Evolutionary conservation across 768 basidiomycete species (phyloP).

Genomic region (Boletus rufocinnamomeus): DNA sequence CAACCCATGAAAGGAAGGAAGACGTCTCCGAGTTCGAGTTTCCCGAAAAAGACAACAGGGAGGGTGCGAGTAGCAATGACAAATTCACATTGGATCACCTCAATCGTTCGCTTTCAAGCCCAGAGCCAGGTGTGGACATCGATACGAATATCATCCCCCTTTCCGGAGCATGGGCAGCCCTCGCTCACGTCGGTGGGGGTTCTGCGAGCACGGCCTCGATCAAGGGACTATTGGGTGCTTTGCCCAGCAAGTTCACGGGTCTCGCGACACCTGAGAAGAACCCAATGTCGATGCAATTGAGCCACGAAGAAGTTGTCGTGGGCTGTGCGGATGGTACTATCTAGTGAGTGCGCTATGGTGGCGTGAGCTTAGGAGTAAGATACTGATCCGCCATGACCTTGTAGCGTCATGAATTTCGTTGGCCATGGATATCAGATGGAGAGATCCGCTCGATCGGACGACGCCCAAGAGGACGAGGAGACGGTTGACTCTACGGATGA

Average conservation of each 20-base stretch:
- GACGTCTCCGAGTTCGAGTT: constrained; percentile 18
- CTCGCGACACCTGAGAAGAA: constrained; percentile 90
- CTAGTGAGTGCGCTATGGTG: constrained; percentile 56
- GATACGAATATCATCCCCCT: constrained; percentile 68
- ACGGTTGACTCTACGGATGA: constrained; percentile 19
- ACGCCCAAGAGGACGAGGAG: constrained; percentile 15
- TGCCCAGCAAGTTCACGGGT: constrained; percentile 73
- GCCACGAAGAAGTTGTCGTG: constrained; percentile 88
- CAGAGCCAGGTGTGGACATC: constrained; percentile 53
- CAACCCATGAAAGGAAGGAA: constrained; percentile 71
- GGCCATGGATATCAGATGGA: constrained; percentile 54
- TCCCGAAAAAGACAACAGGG: constrained; percentile 25
- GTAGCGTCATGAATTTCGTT: constrained; percentile 62
- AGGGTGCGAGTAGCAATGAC: neutral
- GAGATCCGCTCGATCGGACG: constrained; percentile 6
- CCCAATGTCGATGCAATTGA: constrained; percentile 92
- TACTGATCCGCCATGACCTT: constrained; percentile 15
- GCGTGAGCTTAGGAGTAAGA: neutral
- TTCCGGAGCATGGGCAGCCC: constrained; percentile 72
- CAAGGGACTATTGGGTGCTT: constrained; percentile 59
- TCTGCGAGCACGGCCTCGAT: constrained; percentile 37
- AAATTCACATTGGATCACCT: constrained; percentile 14
- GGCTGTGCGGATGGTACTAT: constrained; percentile 91
- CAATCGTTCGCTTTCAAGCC: constrained; percentile 14
- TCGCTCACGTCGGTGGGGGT: constrained; percentile 46